These are phyloP conservation scores for Diplodia corticola DNA, from an alignment of 2,329 filamentous ascomycete species.

Conservation along the genomic window DNA sequence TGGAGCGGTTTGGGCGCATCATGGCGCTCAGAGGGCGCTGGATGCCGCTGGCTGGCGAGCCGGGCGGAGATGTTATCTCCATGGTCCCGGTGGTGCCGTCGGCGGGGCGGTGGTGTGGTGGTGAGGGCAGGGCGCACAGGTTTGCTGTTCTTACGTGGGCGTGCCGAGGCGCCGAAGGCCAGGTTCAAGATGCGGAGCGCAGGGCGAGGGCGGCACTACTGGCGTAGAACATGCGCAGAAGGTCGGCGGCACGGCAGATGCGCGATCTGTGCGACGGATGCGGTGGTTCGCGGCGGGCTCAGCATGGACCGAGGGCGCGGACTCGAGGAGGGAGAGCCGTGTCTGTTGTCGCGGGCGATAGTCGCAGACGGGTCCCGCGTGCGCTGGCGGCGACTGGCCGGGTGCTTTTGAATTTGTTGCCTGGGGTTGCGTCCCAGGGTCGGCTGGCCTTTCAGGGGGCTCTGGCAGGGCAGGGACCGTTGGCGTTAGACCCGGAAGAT, in stretches of 20 bases:
- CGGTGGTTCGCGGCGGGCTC: background rate
- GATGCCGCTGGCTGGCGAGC: constrained; percentile 38
- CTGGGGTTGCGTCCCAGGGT: constrained; percentile 17
- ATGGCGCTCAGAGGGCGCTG: constrained; percentile 79
- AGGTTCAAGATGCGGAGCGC: constrained; percentile 14
- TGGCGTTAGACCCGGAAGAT: constrained; percentile 21
- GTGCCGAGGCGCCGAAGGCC: constrained; percentile 9
- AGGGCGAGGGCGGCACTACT: constrained; percentile 18
- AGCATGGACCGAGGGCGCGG: constrained; percentile 13
- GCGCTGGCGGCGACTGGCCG: constrained; percentile 19
- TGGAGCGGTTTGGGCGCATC: constrained; percentile 74
- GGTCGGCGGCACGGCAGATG: constrained; percentile 19
- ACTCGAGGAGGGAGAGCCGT: background rate
- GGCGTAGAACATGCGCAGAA: constrained; percentile 19
- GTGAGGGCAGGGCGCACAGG: background rate
- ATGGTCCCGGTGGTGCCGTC: constrained; percentile 4
- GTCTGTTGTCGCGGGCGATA: constrained; percentile 10
- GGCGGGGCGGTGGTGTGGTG: background rate
- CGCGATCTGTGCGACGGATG: constrained; percentile 20
- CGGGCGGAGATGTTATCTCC: constrained; percentile 36
- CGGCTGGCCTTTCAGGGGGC: constrained; percentile 13
- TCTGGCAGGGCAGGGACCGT: constrained; percentile 12
- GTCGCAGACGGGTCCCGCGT: constrained; percentile 16
- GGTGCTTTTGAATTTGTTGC: constrained; percentile 20
- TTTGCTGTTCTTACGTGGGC: background rate